A percentile compares a stretch with the other conserved stretches of the same genome.
phyloP scores from a whole-genome alignment of 2,329 filamentous ascomycete genomes.

The Arthrobotrys sphaeroides region DNA sequence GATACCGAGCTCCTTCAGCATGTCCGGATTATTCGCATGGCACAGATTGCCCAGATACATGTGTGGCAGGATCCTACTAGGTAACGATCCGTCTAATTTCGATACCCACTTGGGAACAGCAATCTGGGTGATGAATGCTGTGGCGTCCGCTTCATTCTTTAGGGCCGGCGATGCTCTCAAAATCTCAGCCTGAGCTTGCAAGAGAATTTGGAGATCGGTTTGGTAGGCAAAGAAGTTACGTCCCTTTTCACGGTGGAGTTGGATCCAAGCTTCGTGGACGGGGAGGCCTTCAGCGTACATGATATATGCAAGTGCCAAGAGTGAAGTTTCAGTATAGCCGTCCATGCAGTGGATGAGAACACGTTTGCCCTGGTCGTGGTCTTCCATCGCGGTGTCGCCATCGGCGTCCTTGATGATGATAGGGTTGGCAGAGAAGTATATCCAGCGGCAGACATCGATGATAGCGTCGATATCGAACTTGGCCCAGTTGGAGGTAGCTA shows the following conservation, averaged over 20 bases:
- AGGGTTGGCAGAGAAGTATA: constrained; percentile 67
- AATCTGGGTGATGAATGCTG: constrained; percentile 38
- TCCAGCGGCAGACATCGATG: constrained; percentile 87
- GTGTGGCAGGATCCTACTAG: constrained; percentile 87
- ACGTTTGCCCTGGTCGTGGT: constrained; percentile 67
- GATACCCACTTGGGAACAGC: constrained; percentile 79
- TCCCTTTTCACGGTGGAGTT: constrained; percentile 78
- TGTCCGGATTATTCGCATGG: constrained; percentile 91
- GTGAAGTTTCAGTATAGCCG: constrained; percentile 92
- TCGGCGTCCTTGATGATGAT: constrained; percentile 62
- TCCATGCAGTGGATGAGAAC: constrained; percentile 92
- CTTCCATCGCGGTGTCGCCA: constrained; percentile 56
- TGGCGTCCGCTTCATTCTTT: constrained; percentile 30
- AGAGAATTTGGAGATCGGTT: constrained; percentile 75
- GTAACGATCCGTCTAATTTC: constrained; percentile 86
- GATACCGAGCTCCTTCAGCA: constrained; percentile 83
- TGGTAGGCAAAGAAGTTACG: constrained; percentile 98
- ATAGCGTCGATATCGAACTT: constrained; percentile 84
- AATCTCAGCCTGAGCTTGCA: constrained; percentile 56
- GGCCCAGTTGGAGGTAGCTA: constrained; percentile 83
- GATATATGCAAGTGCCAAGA: constrained; percentile 88
- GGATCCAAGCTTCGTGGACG: constrained; percentile 85
- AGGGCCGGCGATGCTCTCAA: constrained; percentile 54
- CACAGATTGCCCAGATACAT: constrained; percentile 95
- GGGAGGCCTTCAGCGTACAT: constrained; percentile 88